phyloP scores from a whole-genome alignment of 805 yeast species.

The Ogataea corticis region DNA sequence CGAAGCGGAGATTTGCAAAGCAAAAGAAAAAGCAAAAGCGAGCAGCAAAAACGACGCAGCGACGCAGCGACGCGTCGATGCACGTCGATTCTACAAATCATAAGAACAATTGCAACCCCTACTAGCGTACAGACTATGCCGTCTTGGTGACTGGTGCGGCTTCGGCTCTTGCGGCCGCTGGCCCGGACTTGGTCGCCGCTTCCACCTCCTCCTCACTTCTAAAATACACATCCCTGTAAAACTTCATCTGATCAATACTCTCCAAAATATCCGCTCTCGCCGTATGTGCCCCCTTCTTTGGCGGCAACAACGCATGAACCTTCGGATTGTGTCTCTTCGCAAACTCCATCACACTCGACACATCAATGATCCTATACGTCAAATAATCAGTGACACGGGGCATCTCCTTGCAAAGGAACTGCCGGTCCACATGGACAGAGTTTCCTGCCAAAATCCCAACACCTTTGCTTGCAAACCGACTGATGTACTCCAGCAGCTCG shows the following conservation, averaged over 20 bases:
- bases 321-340: conserved; percentile 74
- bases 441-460: conserved; percentile 86
- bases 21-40: too few relatives aligned
- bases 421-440: conserved; percentile 86
- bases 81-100: too few relatives aligned
- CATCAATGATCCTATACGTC: conserved; percentile 84
- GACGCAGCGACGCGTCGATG: too few relatives aligned
- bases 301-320: conserved; percentile 56
- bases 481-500: conserved; percentile 64
- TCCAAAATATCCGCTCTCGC: conserved; percentile 88
- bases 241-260: conserved; percentile 78
- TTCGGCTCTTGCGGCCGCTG: too few relatives aligned
- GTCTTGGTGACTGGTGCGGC: too few relatives aligned
- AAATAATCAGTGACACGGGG: conserved; percentile 65
- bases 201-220: conserved; percentile 21
- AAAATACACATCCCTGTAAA: conserved; percentile 72
- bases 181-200: too few relatives aligned
- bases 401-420: conserved; percentile 80
- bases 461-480: conserved; percentile 51
- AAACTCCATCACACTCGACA: conserved; percentile 80
- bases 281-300: conserved; percentile 73
- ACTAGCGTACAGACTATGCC: too few relatives aligned
- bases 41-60: too few relatives aligned
- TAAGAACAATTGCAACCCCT: too few relatives aligned
- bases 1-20: too few relatives aligned